phyloP scores from a whole-genome alignment of 116 monocot genomes.

The Thalassia testudinum region DNA sequence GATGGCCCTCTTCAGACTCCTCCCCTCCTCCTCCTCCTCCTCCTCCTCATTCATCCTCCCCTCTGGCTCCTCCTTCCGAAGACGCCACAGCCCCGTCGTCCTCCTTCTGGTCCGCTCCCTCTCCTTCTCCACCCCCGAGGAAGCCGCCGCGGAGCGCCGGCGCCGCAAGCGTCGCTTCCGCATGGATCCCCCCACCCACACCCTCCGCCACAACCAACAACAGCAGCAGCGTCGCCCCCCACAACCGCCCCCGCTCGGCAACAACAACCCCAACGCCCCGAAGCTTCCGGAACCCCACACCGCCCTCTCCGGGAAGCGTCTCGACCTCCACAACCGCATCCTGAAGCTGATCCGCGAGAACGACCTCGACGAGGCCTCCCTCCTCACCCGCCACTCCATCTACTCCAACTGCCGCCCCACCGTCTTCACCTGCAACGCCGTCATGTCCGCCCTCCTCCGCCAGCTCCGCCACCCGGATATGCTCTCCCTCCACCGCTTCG shows the following conservation, averaged over 20 bases:
- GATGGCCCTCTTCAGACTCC: constrained; percentile 35
- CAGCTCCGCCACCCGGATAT: constrained; percentile 70
- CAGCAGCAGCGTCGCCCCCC: constrained; percentile 12
- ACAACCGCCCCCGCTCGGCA: constrained; percentile 1
- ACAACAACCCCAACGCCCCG: constrained; percentile 54
- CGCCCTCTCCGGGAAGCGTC: constrained; percentile 55
- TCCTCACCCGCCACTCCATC: constrained; percentile 91
- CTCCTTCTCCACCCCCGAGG: constrained; percentile 83
- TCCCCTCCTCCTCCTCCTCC: constrained; percentile 1
- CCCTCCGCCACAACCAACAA: constrained; percentile 32
- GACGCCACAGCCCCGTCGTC: constrained; percentile 3
- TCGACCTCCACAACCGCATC: constrained; percentile 81
- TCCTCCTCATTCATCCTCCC: constrained; percentile 32
- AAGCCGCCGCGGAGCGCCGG: constrained; percentile 84
- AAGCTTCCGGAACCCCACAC: constrained; percentile 67
- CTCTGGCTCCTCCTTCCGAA: constrained; percentile 2
- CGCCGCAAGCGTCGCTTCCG: constrained; percentile 86
- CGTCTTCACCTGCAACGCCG: constrained; percentile 82
- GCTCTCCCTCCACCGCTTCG: constrained; percentile 82
- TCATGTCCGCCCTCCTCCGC: constrained; percentile 68
- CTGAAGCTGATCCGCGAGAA: constrained; percentile 57
- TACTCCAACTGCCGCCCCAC: constrained; percentile 98
- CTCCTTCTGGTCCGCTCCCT: constrained; percentile 26
- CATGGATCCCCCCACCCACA: constrained; percentile 71
- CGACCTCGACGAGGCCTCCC: constrained; percentile 87